A percentile compares a stretch with the other conserved stretches of the same genome.
Conservation (phyloP, 2,329 filamentous ascomycete genomes). For the Pseudofabraea citricarpa region DNA sequence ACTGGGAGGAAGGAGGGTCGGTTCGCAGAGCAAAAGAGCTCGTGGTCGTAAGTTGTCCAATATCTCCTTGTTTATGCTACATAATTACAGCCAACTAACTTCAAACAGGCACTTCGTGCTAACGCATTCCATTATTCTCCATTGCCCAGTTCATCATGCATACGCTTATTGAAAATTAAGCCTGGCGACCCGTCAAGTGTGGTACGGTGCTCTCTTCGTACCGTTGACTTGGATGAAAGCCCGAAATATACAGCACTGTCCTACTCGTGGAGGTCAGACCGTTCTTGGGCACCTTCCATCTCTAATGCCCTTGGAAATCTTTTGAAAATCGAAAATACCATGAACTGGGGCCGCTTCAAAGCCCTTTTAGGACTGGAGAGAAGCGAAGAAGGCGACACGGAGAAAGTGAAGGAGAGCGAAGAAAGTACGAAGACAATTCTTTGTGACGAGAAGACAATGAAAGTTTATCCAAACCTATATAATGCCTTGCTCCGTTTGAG, state of each 20-base stretch:
- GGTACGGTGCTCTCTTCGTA: background rate
- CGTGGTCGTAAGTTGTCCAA: too few relatives aligned
- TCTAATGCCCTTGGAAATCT: background rate
- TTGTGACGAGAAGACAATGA: background rate
- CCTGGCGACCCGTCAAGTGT: background rate
- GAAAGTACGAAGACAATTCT: background rate
- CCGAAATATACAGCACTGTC: background rate
- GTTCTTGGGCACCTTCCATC: background rate
- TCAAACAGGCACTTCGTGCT: too few relatives aligned
- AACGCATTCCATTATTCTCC: too few relatives aligned
- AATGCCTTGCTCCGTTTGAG: background rate
- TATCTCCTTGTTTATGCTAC: too few relatives aligned
- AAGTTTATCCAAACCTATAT: background rate
- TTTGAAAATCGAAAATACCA: background rate
- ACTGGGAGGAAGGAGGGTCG: too few relatives aligned
- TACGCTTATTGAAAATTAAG: background rate
- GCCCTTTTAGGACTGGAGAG: too few relatives aligned
- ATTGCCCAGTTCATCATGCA: too few relatives aligned
- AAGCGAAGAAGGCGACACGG: too few relatives aligned
- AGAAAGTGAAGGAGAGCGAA: background rate
- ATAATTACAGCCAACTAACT: too few relatives aligned
- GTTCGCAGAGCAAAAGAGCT: too few relatives aligned
- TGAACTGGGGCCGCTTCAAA: background rate
- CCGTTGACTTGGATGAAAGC: background rate
- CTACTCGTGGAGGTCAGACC: background rate